Percentiles rank a stretch among this genome's conserved stretches.
phyloP scores from a whole-genome alignment of 2,329 filamentous ascomycete genomes.

The Arthroderma uncinatum region DNA sequence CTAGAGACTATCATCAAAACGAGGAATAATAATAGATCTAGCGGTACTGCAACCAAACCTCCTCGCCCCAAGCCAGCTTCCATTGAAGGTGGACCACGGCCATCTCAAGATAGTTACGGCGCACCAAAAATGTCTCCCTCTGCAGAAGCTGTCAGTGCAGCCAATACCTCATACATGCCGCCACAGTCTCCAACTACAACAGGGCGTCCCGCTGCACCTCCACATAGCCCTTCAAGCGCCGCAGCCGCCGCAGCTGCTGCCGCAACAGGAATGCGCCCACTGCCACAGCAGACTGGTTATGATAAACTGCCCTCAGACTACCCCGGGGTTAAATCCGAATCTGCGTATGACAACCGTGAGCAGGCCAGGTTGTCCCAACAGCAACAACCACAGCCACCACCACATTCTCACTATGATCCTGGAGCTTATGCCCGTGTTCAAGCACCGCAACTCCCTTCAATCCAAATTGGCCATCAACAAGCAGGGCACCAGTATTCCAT shows the following conservation, averaged over 20 bases:
- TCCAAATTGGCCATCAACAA: slow-evolving; percentile 12
- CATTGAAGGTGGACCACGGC: slow-evolving; percentile 27
- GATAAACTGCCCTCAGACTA: slow-evolving; percentile 37
- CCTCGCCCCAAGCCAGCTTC: slow-evolving; percentile 44
- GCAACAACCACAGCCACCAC: slow-evolving; percentile 33
- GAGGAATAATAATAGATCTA: slow-evolving; percentile 55
- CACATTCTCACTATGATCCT: slow-evolving; percentile 38
- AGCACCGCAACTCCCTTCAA: slow-evolving; percentile 15
- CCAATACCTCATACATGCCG: slow-evolving; percentile 33
- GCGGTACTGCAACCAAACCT: slow-evolving; percentile 51
- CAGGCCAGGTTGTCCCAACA: slow-evolving; percentile 23
- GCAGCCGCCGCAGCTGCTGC: slow-evolving; percentile 40
- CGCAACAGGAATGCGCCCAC: slow-evolving; percentile 36
- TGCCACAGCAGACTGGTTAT: slow-evolving; percentile 34
- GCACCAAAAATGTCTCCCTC: slow-evolving; percentile 29
- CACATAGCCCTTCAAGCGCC: slow-evolving; percentile 41
- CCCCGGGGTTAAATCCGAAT: slow-evolving; percentile 18
- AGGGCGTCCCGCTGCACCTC: slow-evolving; percentile 33
- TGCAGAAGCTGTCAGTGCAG: slow-evolving; percentile 33
- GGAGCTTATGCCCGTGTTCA: slow-evolving; percentile 31
- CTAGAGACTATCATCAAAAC: slow-evolving; percentile 72
- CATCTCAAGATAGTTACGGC: slow-evolving; percentile 28
- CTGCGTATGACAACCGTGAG: slow-evolving; percentile 14
- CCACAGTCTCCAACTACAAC: slow-evolving; percentile 36
- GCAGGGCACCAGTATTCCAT: slow-evolving; percentile 11